A percentile compares a stretch with the other conserved stretches of the same genome.
Evolutionary conservation across 2,329 filamentous ascomycete genomes (phyloP).

Genomic region (Colletotrichum sp.): DNA sequence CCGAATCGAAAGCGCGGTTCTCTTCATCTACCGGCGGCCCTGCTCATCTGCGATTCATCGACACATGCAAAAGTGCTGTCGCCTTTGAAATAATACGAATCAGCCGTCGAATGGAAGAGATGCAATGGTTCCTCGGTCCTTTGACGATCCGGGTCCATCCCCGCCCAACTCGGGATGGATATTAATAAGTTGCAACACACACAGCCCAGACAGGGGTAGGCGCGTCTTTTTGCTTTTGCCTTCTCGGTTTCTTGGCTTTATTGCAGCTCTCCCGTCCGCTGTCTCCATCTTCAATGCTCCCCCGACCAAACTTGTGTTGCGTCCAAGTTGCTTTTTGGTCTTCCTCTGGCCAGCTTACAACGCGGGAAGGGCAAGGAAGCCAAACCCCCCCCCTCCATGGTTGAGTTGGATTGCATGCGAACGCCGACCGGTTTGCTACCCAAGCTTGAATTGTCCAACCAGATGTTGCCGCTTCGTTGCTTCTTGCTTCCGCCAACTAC

Average conservation of each 20-base stretch:
- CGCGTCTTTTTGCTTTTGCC: background rate
- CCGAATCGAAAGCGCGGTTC: background rate
- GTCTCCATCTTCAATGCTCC: background rate
- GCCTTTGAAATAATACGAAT: background rate
- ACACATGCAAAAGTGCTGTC: background rate
- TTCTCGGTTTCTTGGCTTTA: background rate
- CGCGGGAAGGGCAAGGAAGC: background rate
- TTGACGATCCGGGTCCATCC: background rate
- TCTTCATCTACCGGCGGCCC: background rate
- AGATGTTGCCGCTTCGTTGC: background rate
- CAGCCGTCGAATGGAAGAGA: background rate
- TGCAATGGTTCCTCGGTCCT: background rate
- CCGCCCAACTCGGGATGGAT: background rate
- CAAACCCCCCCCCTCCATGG: background rate
- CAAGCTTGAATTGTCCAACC: background rate
- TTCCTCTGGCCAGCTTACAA: background rate
- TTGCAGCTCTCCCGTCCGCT: constrained; percentile 3
- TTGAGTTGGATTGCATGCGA: background rate
- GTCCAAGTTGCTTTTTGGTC: background rate
- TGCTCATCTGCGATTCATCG: background rate
- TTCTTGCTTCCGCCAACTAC: background rate
- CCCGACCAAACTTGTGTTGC: background rate
- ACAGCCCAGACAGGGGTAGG: background rate
- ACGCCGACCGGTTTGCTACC: background rate
- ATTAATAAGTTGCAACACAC: background rate